phyloP scores from a whole-genome alignment of 1,284 basidiomycete genomes.

The Porodaedalea pini region DNA sequence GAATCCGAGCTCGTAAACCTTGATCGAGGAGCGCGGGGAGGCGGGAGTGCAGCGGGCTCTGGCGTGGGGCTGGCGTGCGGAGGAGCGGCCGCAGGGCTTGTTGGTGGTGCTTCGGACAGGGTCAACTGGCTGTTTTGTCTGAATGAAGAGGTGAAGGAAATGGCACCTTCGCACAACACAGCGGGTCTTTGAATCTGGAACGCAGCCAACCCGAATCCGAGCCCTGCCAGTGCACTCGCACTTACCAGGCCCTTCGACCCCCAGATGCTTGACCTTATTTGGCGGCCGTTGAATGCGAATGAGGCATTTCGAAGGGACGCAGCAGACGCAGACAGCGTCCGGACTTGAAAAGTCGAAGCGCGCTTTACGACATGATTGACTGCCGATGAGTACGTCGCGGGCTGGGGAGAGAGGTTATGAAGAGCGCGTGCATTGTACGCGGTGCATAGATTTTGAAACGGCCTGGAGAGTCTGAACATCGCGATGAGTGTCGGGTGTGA shows the following conservation, averaged over 20 bases:
- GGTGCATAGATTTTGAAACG: background rate
- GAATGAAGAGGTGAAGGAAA: background rate
- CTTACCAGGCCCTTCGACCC: background rate
- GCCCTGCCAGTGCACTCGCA: background rate
- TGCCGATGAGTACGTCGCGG: background rate
- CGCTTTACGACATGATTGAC: background rate
- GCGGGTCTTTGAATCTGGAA: background rate
- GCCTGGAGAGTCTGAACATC: background rate
- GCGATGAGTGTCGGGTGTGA: background rate
- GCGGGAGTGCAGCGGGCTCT: conserved; percentile 32
- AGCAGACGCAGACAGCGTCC: background rate
- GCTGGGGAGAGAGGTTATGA: background rate
- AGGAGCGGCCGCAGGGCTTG: background rate
- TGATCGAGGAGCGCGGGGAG: conserved; percentile 69
- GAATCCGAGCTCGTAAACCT: conserved; percentile 81
- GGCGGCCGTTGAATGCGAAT: background rate
- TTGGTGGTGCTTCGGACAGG: background rate
- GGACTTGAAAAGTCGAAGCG: background rate
- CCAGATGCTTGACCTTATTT: background rate
- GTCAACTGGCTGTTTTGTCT: too few relatives aligned
- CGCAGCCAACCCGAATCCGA: background rate
- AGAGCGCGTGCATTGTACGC: background rate
- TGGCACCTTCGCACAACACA: conserved; percentile 8
- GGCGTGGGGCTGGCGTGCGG: background rate
- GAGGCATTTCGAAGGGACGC: background rate